phyloP scores from a whole-genome alignment of 1,139 yeast species.

The Candida buenavistaensis region DNA sequence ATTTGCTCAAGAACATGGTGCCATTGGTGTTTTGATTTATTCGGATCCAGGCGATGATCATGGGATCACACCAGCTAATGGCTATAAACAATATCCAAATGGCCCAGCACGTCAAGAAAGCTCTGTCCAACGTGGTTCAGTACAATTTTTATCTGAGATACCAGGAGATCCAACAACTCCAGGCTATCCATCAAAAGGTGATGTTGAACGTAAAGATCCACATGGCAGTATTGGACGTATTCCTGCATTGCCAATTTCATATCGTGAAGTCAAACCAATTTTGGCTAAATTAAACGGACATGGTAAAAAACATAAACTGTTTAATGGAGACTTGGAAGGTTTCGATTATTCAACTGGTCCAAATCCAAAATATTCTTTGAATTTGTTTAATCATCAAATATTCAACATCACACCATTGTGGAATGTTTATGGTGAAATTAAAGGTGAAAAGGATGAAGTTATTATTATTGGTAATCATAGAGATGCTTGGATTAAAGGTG shows the following conservation, averaged over 20 bases:
- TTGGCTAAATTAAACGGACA: conserved; percentile 44
- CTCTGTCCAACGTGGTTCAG: conserved; percentile 79
- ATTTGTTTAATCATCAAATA: conserved; percentile 43
- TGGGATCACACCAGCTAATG: conserved; percentile 45
- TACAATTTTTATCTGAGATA: conserved; percentile 67
- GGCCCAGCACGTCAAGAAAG: conserved; percentile 52
- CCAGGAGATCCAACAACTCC: conserved; percentile 95
- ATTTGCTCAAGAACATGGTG: conserved; percentile 50
- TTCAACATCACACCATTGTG: conserved; percentile 44
- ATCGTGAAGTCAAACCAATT: conserved; percentile 48
- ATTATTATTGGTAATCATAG: conserved; percentile 49
- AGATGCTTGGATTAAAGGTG: conserved; percentile 57
- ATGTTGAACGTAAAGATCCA: conserved; percentile 44
- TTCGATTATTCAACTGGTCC: conserved; percentile 46
- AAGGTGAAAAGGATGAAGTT: conserved; percentile 43
- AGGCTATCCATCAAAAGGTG: conserved; percentile 70
- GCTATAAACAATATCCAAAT: conserved; percentile 43
- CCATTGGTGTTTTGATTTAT: conserved; percentile 44
- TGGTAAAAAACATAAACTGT: conserved; percentile 30
- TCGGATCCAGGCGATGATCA: conserved; percentile 47
- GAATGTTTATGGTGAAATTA: conserved; percentile 48
- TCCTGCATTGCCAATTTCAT: conserved; percentile 48
- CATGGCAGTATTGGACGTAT: conserved; percentile 43
- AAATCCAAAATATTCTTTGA: conserved; percentile 45
- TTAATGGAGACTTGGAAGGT: conserved; percentile 46